Conservation (phyloP, 768 basidiomycete species). For the Mycena pura region DNA sequence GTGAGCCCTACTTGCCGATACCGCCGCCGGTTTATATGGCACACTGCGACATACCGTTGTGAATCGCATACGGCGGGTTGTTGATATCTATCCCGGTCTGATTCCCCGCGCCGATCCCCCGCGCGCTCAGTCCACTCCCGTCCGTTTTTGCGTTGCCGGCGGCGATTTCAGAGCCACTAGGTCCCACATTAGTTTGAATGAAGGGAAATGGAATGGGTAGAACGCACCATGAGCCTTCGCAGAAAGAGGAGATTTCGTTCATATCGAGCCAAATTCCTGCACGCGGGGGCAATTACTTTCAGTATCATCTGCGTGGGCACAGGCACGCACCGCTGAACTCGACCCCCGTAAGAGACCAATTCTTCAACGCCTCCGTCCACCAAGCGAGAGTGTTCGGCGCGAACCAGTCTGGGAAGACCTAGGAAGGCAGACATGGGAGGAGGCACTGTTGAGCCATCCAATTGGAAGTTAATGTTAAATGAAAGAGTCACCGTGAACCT, state of each 20-base stretch:
- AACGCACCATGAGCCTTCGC: slow-evolving; percentile 60
- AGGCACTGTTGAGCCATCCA: slow-evolving; percentile 8
- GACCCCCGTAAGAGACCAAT: slow-evolving; percentile 60
- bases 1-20: slow-evolving; percentile 10
- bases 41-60: slow-evolving; percentile 58
- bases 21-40: slow-evolving; percentile 6
- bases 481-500: slow-evolving; percentile 12
- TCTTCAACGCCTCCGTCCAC: slow-evolving; percentile 66
- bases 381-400: slow-evolving; percentile 55
- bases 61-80: slow-evolving; percentile 70
- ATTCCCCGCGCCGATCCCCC: slow-evolving; percentile 58
- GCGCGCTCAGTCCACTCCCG: slow-evolving; percentile 38
- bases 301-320: slow-evolving; percentile 12
- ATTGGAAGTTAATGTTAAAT: slow-evolving; percentile 6
- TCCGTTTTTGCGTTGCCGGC: slow-evolving; percentile 51
- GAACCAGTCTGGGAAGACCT: slow-evolving; percentile 72
- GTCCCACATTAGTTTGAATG: slow-evolving; percentile 13
- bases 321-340: slow-evolving; percentile 40
- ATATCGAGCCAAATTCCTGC: slow-evolving; percentile 77
- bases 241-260: slow-evolving; percentile 72
- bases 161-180: slow-evolving; percentile 62
- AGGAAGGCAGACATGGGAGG: slow-evolving; percentile 31
- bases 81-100: slow-evolving; percentile 58
- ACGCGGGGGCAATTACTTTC: slow-evolving; percentile 13
- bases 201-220: slow-evolving; percentile 12